Base-by-base conservation (phyloP, 2,329 filamentous ascomycete genomes). In the Ceratocystis eucalypticola region DNA sequence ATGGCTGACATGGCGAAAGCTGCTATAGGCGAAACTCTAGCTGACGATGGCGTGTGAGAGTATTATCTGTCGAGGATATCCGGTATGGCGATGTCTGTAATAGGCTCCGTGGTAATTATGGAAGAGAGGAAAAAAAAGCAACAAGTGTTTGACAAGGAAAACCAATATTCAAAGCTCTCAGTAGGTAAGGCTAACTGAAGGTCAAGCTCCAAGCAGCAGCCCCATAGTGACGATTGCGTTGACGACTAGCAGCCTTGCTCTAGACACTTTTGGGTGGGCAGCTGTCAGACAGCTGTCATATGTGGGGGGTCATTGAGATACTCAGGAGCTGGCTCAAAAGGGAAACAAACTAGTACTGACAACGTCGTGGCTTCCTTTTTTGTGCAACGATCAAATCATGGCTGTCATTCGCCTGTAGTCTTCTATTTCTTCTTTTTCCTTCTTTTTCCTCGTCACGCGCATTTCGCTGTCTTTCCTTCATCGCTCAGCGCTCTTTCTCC, bases 1-100 rank as follows among this genome's bases (percentile, higher is more conserved):
- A 87, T 85, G 75, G 84, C 80, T 71, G 80, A 79, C 83, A 86
- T 87, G 66, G 72, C 57, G 28, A 53, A 15, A 41, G 37, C 37
- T 41, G 22, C 30, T 45, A 12, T 15, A 20, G 55, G 25, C 28
- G 37, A 61, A 28, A 37, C 33, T 55, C 33, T 33, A 48, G 8
- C 10, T 28, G 2, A n/a, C 46, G 46, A 41, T 15, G 6, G 53
- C 1, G 17, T 15, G 20, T 2, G 37, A n/a, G 28, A 4, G 50
- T 65, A 17, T 10, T 59, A 15, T 20, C 22, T 59, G 50, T n/a
- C 10, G 17, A 30, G 30, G 6, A 53, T 53, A 53, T 53, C 20
- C n/a, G 22, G 20, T 22, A 5, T 53, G 10, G 25, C 3, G 48
- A 17, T 25, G 15, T 53, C 2, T 22, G 15, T 15, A 53, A 7